A percentile compares a stretch with the other conserved stretches of the same genome.
These are phyloP conservation scores for Vachellia collinsii DNA, from an alignment of 306 rosid genomes.

Conservation along the genomic window DNA sequence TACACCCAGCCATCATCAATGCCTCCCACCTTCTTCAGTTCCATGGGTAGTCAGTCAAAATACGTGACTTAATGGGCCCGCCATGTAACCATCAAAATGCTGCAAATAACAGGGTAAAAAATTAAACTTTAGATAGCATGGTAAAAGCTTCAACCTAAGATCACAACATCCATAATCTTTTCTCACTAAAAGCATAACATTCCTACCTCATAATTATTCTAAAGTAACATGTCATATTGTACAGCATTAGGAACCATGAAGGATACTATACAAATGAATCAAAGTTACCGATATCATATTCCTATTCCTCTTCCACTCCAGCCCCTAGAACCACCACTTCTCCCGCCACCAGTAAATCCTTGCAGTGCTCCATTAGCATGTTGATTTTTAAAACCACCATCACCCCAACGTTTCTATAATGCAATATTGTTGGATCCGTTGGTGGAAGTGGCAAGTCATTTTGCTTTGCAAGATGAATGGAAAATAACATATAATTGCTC, in stretches of 20 bases:
- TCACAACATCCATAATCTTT: background rate
- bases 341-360: slow-evolving; percentile 77
- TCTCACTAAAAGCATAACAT: background rate
- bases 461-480: slow-evolving; percentile 56
- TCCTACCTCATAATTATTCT: background rate
- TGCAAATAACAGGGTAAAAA: too few species aligned
- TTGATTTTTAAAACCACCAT: slow-evolving; percentile 67
- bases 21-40: too few species aligned
- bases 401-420: slow-evolving; percentile 77
- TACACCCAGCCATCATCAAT: too few species aligned
- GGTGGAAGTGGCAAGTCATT: slow-evolving; percentile 62
- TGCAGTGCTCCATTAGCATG: slow-evolving; percentile 86
- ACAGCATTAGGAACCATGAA: background rate
- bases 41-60: too few species aligned
- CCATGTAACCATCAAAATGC: too few species aligned
- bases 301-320: slow-evolving; percentile 69
- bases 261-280: background rate
- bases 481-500: slow-evolving; percentile 12
- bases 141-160: too few species aligned
- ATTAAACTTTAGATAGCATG: too few species aligned
- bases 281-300: slow-evolving; percentile 45
- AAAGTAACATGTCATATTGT: background rate
- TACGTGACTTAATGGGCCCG: too few species aligned
- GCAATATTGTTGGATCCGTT: slow-evolving; percentile 64
- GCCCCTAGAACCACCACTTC: slow-evolving; percentile 56